Conservation (phyloP, 2,329 filamentous ascomycete species). For the Sporothrix luriei region DNA sequence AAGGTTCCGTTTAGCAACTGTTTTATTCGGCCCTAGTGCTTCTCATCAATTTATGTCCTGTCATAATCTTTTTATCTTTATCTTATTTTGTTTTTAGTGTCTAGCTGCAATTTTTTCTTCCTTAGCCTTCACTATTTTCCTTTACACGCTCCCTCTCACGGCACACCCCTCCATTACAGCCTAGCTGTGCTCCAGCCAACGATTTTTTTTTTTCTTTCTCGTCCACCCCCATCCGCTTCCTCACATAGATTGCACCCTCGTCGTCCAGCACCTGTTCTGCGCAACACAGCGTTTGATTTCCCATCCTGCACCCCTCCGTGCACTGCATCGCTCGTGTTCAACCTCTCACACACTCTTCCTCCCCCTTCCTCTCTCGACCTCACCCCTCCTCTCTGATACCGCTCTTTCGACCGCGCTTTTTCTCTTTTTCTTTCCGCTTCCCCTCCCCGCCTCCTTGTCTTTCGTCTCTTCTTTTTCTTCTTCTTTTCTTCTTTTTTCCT, state of each 20-base stretch:
- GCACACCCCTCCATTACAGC: constrained; percentile 31
- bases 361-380: constrained; percentile 11
- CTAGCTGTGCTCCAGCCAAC: constrained; percentile 27
- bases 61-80: constrained; percentile 23
- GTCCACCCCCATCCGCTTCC: constrained; percentile 24
- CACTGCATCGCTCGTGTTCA: constrained; percentile 19
- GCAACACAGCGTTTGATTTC: constrained; percentile 3
- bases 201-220: constrained; percentile 31
- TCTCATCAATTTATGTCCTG: constrained; percentile 15
- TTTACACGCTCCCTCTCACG: constrained; percentile 4
- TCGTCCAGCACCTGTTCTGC: constrained; percentile 27
- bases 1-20: constrained; percentile 10
- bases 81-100: constrained; percentile 18
- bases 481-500: constrained; percentile 41
- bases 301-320: constrained; percentile 26
- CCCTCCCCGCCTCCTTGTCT: constrained; percentile 34
- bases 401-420: constrained; percentile 1
- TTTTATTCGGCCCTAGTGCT: constrained; percentile 12
- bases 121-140: constrained; percentile 7
- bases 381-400: constrained; percentile 20
- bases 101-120: constrained; percentile 19
- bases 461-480: constrained; percentile 40
- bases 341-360: constrained; percentile 21
- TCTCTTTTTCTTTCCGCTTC: constrained; percentile 23
- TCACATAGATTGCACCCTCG: constrained; percentile 34